Evolutionary conservation across 176 grass and related monocot genomes (phyloP).

Genomic region (Musa troglodytarum): DNA sequence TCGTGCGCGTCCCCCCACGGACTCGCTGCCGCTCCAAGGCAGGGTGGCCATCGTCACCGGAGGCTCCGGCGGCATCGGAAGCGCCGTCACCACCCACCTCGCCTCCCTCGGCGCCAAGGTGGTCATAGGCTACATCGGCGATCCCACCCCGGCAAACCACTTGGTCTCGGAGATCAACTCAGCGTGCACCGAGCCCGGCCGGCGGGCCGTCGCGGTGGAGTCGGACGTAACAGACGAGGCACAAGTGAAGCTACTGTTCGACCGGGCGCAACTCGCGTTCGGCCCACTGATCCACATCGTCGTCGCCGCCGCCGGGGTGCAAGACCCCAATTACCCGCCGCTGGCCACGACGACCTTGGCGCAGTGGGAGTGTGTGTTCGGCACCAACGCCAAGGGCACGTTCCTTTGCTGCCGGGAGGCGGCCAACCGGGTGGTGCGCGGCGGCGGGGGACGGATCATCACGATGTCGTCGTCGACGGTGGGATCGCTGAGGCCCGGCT

Average conservation of each 20-base stretch:
- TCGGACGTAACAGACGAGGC: background rate
- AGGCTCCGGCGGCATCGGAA: conserved; percentile 53
- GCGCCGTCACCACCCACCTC: conserved; percentile 42
- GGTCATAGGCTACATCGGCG: conserved; percentile 38
- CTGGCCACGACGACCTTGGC: background rate
- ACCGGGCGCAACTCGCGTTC: background rate
- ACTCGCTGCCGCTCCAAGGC: conserved; percentile 22
- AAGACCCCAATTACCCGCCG: background rate
- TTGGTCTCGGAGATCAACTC: conserved; percentile 33
- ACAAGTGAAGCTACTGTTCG: background rate
- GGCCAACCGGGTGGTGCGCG: background rate
- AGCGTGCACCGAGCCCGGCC: background rate
- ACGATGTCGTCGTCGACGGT: conserved; percentile 41
- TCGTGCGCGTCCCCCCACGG: no score
- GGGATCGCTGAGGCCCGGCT: conserved; percentile 29
- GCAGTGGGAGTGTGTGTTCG: background rate
- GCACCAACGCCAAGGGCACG: conserved; percentile 1
- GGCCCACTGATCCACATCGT: background rate
- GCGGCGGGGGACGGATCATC: background rate
- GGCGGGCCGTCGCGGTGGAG: conserved; percentile 24
- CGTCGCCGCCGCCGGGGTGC: background rate
- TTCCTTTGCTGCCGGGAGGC: conserved; percentile 14
- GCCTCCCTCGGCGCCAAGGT: conserved; percentile 53
- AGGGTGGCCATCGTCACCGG: conserved; percentile 60
- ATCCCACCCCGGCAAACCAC: conserved; percentile 17